Conservation (phyloP, 768 basidiomycete species). For the Galerina marginata region DNA sequence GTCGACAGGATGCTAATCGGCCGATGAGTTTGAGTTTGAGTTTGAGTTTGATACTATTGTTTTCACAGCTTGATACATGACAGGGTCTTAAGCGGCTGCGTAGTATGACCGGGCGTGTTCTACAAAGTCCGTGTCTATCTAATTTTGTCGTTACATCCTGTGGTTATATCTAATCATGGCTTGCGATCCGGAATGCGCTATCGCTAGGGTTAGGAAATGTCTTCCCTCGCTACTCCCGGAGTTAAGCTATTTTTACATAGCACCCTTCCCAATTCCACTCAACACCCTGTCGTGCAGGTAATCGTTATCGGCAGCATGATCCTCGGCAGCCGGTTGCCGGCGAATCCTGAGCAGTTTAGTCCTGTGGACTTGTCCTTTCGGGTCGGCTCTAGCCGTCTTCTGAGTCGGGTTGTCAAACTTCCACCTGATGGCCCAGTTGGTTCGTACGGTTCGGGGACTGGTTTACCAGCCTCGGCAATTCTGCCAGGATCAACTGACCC, state of each 20-base stretch:
- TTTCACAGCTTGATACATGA: too few species aligned
- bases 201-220: background rate
- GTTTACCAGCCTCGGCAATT: constrained; percentile 2
- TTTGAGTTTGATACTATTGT: too few species aligned
- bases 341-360: constrained; percentile 1
- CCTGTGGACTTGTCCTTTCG: background rate
- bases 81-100: background rate
- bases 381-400: background rate
- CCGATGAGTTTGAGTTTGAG: too few species aligned
- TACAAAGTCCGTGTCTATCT: background rate
- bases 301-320: background rate
- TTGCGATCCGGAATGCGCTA: background rate
- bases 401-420: background rate
- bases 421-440: background rate
- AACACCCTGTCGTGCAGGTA: constrained; percentile 2
- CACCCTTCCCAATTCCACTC: background rate
- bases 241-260: background rate
- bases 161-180: constrained; percentile 1
- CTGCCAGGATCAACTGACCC: background rate
- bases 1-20: too few species aligned
- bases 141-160: background rate
- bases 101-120: background rate
- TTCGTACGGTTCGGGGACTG: background rate
- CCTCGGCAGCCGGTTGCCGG: background rate
- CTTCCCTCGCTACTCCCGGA: background rate